phyloP scores from a whole-genome alignment of 805 yeast genomes.

The Candida chauliodis region DNA sequence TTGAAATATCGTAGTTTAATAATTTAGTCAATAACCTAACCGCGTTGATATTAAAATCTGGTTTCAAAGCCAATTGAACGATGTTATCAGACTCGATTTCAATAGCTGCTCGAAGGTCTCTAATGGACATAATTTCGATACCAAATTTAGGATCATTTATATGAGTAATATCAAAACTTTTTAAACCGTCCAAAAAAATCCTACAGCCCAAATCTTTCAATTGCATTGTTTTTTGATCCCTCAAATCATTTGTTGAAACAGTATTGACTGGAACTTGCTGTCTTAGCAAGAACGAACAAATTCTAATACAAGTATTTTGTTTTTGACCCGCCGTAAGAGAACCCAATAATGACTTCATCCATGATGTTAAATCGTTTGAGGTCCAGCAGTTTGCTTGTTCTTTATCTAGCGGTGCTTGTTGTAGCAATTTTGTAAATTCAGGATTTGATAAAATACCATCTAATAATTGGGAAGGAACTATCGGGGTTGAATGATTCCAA shows the following conservation, averaged over 20 bases:
- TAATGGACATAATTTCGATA: conserved; percentile 34
- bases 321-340: conserved; percentile 47
- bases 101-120: conserved; percentile 48
- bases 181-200: conserved; percentile 1
- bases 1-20: conserved; percentile 45
- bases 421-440: conserved; percentile 36
- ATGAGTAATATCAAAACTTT: neutral
- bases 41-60: conserved; percentile 16
- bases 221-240: conserved; percentile 1
- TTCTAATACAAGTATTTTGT: conserved; percentile 50
- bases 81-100: conserved; percentile 40
- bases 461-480: conserved; percentile 50
- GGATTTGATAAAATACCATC: conserved; percentile 61
- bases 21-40: conserved; percentile 36
- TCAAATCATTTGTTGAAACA: neutral
- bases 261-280: conserved; percentile 3
- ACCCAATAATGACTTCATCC: conserved; percentile 45
- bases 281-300: conserved; percentile 26
- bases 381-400: conserved; percentile 3
- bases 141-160: conserved; percentile 23
- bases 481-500: conserved; percentile 57
- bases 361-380: conserved; percentile 46
- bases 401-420: conserved; percentile 6
- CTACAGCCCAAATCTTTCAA: conserved; percentile 7
- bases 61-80: conserved; percentile 19